Evolutionary conservation across 495 filamentous ascomycete species (phyloP), one percentile per base, ranked within the genome.

Genomic region (Aspergillus leporis): DNA sequence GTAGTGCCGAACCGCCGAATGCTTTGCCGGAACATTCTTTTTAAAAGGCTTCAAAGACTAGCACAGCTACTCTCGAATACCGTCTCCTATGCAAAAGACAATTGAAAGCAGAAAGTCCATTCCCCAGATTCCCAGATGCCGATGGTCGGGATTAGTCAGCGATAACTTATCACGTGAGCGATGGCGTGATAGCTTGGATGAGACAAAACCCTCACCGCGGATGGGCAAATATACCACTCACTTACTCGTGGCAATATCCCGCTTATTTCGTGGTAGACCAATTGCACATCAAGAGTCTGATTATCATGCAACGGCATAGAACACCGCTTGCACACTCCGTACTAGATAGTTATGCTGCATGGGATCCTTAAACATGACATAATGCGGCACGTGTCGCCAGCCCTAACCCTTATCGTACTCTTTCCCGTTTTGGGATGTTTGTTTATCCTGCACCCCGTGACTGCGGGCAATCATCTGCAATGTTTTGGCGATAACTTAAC

Each of bases 1-100:
- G 82, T 81, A 0, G 81, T 83, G 28, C 79, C 76, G 62, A 88
- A 84, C 12, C 76, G 78, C 47, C 86, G 81, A 34, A 83, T 69
- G 48, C 77, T 77, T 57, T 81, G 76, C 53, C 78, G 74, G 47
- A 88, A 83, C 85, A 89, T 88, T 19, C 21, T 76, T 54, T 38
- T 45, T 12, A 1, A 47, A 48, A 36, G 31, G 23, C 31, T 41
- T 45, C 18, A 31, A 36, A 18, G 53, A 18, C 36, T 21, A 54
- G 47, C 49, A 41, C 56, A 51, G 57, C n/a, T 55, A 58, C 51
- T 53, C 34, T 45, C 53, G 51, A 53, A 45, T 21, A 51, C 59
- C 32, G 45, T 32, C 30, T 32, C 19, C 30, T 49, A 55, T 16
- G 22, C 22, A 56, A 61, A 53, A 53, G 61, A 51, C 32, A 50